Conservation (phyloP, 805 yeast species). For the Kodamaea kaohsiungensis region DNA sequence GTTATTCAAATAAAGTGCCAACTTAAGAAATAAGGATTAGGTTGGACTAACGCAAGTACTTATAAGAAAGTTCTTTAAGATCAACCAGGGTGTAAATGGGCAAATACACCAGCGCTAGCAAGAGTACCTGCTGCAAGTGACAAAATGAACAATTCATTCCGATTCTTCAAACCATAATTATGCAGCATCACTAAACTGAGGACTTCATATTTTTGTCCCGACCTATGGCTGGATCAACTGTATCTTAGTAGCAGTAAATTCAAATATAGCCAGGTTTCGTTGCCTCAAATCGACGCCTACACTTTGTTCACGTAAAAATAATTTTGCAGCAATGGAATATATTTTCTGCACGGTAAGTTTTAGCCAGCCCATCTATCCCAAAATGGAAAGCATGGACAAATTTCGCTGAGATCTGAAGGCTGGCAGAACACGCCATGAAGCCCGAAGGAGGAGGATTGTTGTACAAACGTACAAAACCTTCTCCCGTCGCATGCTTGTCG, state of each 20-base stretch:
- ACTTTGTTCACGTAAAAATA: background rate
- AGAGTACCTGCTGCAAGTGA: background rate
- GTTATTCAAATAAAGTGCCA: background rate
- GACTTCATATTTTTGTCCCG: background rate
- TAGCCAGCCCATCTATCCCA: conserved; percentile 4
- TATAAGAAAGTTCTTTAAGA: background rate
- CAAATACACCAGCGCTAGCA: background rate
- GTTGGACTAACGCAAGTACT: background rate
- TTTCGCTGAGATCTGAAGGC: background rate
- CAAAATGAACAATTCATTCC: background rate
- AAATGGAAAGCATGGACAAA: background rate
- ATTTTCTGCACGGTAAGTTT: background rate
- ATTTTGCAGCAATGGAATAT: conserved; percentile 3
- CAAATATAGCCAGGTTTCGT: background rate
- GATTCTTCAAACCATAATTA: background rate
- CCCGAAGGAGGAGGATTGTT: background rate
- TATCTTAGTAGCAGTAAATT: background rate
- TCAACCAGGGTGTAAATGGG: background rate
- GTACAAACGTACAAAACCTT: background rate
- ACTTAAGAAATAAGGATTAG: background rate
- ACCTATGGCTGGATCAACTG: background rate
- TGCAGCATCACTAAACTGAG: background rate
- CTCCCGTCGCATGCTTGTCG: background rate
- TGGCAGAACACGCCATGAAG: background rate
- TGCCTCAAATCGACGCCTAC: background rate